phyloP scores from a whole-genome alignment of 768 basidiomycete genomes.

The Clavaria fumosa region DNA sequence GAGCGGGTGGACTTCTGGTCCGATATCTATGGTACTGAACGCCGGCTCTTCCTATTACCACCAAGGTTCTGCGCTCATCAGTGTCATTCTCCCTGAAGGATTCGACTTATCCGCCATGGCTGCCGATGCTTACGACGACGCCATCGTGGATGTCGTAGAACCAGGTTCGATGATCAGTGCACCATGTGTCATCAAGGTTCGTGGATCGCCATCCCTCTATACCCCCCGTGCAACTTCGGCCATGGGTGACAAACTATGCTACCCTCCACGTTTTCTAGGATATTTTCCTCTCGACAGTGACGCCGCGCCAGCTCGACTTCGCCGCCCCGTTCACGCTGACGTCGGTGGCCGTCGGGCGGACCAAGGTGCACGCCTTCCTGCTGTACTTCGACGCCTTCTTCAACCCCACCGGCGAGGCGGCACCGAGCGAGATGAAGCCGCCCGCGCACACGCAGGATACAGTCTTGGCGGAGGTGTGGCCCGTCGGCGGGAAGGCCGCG shows the following conservation, averaged over 20 bases:
- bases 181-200: conserved; percentile 53
- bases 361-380: conserved; percentile 63
- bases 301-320: conserved; percentile 65
- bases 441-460: conserved; percentile 42
- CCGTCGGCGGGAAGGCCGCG: conserved; percentile 50
- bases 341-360: conserved; percentile 42
- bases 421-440: conserved; percentile 37
- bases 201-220: conserved; percentile 7
- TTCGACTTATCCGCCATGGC: conserved; percentile 84
- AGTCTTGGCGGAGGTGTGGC: conserved; percentile 69
- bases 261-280: no score
- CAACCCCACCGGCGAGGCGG: conserved; percentile 36
- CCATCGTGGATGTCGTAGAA: conserved; percentile 67
- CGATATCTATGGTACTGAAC: conserved; percentile 63
- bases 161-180: conserved; percentile 49
- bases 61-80: no score
- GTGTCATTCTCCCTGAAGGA: no score
- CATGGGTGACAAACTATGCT: no score
- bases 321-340: conserved; percentile 58
- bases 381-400: conserved; percentile 97
- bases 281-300: no score
- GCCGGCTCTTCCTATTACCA: not conserved
- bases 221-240: no score
- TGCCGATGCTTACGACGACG: conserved; percentile 58
- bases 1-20: conserved; percentile 85